Percentiles rank a stretch among this genome's conserved stretches.
Conservation (phyloP, 495 filamentous ascomycete species). For the Penicillium nucicola region DNA sequence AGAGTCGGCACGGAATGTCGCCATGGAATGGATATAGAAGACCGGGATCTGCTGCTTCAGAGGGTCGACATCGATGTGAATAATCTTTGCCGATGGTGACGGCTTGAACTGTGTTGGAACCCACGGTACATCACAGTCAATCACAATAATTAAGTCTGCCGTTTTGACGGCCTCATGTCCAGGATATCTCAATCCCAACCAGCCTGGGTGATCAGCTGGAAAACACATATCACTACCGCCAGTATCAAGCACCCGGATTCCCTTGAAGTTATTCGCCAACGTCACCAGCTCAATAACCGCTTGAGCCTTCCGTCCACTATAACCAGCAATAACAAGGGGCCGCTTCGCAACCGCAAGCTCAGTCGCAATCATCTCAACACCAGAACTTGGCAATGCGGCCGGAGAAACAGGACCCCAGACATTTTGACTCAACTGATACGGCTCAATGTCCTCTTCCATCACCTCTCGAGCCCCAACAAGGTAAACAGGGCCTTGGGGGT, state of each 20-base stretch:
- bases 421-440: constrained; percentile 69
- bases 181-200: constrained; percentile 75
- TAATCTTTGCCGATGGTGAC: constrained; percentile 58
- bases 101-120: constrained; percentile 60
- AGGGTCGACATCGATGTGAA: constrained; percentile 84
- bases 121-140: constrained; percentile 83
- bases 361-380: constrained; percentile 64
- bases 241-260: constrained; percentile 81
- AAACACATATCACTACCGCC: constrained; percentile 96
- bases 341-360: constrained; percentile 70
- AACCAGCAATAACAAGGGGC: constrained; percentile 81
- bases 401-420: constrained; percentile 75
- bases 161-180: constrained; percentile 68
- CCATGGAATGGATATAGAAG: constrained; percentile 72
- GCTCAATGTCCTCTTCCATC: constrained; percentile 88
- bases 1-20: constrained; percentile 73
- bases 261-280: constrained; percentile 73
- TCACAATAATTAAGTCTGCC: constrained; percentile 80
- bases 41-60: constrained; percentile 85
- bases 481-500: constrained; percentile 85
- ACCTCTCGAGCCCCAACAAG: constrained; percentile 80
- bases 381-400: constrained; percentile 65
- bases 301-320: constrained; percentile 72
- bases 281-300: constrained; percentile 69
- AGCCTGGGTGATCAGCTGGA: constrained; percentile 71